These are phyloP conservation scores for Aspergillus transmontanensis DNA, from an alignment of 2,329 filamentous ascomycete genomes.

Conservation along the genomic window DNA sequence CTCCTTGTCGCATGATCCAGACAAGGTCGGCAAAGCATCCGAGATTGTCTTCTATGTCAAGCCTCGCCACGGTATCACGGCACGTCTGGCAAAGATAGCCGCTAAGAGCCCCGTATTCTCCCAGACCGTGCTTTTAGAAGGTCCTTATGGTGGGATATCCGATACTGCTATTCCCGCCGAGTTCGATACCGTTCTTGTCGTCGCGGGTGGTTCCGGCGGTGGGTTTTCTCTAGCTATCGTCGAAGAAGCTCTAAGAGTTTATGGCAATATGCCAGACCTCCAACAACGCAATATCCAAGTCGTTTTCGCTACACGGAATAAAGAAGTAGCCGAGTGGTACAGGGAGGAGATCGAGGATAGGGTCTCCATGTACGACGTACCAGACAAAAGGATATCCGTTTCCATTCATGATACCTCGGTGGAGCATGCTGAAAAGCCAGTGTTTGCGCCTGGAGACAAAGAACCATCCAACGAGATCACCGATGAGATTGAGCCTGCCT, in stretches of 20 bases:
- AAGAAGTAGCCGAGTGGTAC: conserved; percentile 17
- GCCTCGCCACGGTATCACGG: conserved; percentile 54
- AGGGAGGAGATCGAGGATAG: conserved; percentile 4
- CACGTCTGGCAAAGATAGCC: conserved; percentile 46
- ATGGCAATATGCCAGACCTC: neutral
- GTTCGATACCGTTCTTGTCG: conserved; percentile 50
- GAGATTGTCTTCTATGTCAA: conserved; percentile 59
- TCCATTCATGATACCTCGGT: conserved; percentile 21
- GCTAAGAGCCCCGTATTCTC: conserved; percentile 36
- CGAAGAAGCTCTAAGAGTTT: conserved; percentile 37
- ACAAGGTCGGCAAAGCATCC: conserved; percentile 20
- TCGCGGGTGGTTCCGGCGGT: conserved; percentile 60
- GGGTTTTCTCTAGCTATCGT: conserved; percentile 56
- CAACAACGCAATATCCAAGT: conserved; percentile 8
- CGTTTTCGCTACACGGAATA: conserved; percentile 16
- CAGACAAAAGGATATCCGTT: conserved; percentile 12
- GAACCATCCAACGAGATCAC: neutral
- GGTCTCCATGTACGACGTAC: conserved; percentile 6
- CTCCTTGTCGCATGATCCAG: conserved; percentile 44
- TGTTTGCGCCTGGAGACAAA: neutral
- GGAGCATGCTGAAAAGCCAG: neutral
- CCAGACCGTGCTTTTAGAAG: conserved; percentile 57
- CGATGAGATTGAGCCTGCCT: neutral
- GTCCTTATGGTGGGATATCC: conserved; percentile 59
- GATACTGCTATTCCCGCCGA: conserved; percentile 35